These are phyloP conservation scores for Aspergillus sp. DNA, from an alignment of 2,329 filamentous ascomycete species.

Conservation along the genomic window DNA sequence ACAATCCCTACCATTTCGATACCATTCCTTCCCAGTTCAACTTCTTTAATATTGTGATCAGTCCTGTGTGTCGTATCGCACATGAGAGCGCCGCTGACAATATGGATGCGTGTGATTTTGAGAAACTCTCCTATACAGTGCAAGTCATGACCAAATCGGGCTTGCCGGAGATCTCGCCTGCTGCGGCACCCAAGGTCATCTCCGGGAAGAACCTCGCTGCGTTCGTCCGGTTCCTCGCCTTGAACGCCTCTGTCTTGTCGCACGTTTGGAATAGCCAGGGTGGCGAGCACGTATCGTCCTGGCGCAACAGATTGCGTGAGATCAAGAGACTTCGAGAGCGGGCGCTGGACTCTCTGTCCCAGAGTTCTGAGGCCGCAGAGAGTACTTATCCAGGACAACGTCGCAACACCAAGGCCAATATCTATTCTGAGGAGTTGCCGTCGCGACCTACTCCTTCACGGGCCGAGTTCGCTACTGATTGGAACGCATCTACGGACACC, in stretches of 20 bases:
- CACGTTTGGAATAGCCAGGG: slow-evolving; percentile 76
- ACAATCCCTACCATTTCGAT: slow-evolving; percentile 81
- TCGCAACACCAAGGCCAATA: slow-evolving; percentile 38
- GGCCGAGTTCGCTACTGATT: slow-evolving; percentile 35
- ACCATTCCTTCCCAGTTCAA: slow-evolving; percentile 96
- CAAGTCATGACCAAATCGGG: slow-evolving; percentile 83
- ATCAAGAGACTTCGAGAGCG: slow-evolving; percentile 76
- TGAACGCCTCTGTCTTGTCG: slow-evolving; percentile 92
- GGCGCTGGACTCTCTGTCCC: slow-evolving; percentile 28
- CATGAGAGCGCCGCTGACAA: slow-evolving; percentile 38
- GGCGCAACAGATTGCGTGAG: slow-evolving; percentile 81
- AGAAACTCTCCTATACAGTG: slow-evolving; percentile 73
- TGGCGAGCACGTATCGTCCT: slow-evolving; percentile 82
- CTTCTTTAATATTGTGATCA: slow-evolving; percentile 94
- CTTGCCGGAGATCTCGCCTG: slow-evolving; percentile 88
- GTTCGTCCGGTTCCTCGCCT: slow-evolving; percentile 82
- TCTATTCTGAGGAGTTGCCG: slow-evolving; percentile 34
- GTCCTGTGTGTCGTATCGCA: slow-evolving; percentile 60
- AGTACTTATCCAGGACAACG: slow-evolving; percentile 31
- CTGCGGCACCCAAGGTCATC: slow-evolving; percentile 84
- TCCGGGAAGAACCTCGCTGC: slow-evolving; percentile 76
- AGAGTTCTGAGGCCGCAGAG: slow-evolving; percentile 28
- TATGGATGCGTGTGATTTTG: slow-evolving; percentile 25
- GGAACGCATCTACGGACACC: slow-evolving; percentile 35
- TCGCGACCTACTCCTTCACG: slow-evolving; percentile 29